A percentile compares a stretch with the other conserved stretches of the same genome.
Evolutionary conservation across 2,329 filamentous ascomycete species (phyloP).

Genomic region (Microdochium paspali): DNA sequence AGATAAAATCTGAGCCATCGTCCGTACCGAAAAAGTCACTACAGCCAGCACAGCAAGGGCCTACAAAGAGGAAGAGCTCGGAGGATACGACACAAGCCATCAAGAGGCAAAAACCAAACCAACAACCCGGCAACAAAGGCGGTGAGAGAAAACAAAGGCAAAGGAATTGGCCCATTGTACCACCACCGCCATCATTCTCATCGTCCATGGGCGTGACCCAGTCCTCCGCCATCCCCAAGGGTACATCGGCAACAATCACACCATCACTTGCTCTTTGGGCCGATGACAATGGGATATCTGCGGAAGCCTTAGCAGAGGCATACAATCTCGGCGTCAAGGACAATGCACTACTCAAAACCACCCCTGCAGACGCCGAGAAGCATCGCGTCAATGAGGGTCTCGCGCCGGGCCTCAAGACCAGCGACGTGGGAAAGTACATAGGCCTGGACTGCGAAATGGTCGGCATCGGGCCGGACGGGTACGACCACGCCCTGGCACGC

Average conservation of each 20-base stretch:
- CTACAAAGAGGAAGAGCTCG: conserved; percentile 33
- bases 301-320: conserved; percentile 50
- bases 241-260: conserved; percentile 29
- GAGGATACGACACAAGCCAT: conserved; percentile 10
- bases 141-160: conserved; percentile 13
- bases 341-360: conserved; percentile 34
- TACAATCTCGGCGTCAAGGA: conserved; percentile 46
- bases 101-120: conserved; percentile 13
- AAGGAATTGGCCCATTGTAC: conserved; percentile 2
- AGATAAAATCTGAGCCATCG: conserved; percentile 35
- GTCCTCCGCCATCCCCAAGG: conserved; percentile 33
- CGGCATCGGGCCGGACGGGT: conserved; percentile 62
- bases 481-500: conserved; percentile 70
- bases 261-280: conserved; percentile 52
- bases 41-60: conserved; percentile 12
- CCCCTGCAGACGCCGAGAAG: conserved; percentile 18
- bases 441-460: conserved; percentile 99
- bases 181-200: conserved; percentile 12
- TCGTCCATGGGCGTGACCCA: conserved; percentile 47
- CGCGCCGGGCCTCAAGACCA: conserved; percentile 34
- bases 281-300: conserved; percentile 50
- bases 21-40: conserved; percentile 10
- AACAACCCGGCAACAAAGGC: conserved; percentile 16
- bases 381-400: conserved; percentile 56
- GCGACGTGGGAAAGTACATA: conserved; percentile 76